These are phyloP conservation scores for Candida tropicalis DNA, from an alignment of 1,139 yeast genomes.

Conservation along the genomic window DNA sequence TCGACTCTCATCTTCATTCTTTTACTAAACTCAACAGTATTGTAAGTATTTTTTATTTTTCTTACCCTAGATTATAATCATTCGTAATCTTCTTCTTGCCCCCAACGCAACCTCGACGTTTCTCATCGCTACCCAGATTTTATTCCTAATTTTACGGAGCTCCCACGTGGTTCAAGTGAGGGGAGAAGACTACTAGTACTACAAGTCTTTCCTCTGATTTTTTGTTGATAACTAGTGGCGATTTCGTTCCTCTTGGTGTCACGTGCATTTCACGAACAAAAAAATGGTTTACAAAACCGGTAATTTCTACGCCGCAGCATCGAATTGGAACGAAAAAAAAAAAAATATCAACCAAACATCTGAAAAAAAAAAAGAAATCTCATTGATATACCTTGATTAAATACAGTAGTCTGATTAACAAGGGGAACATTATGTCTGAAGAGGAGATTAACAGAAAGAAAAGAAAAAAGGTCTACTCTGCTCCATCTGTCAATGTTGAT, in stretches of 20 bases:
- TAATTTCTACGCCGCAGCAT: slow-evolving; percentile 3
- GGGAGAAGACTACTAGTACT: background rate
- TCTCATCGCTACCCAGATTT: background rate
- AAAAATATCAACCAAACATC: background rate
- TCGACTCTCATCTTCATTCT: background rate
- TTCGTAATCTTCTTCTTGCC: background rate
- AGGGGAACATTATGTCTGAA: slow-evolving; percentile 2
- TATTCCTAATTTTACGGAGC: no score
- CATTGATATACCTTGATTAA: no score
- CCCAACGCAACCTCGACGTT: background rate
- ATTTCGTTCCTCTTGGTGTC: no score
- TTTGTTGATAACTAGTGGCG: no score
- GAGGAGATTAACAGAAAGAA: slow-evolving; percentile 6
- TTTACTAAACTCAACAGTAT: background rate
- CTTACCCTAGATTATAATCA: no score
- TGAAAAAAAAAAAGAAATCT: slow-evolving; percentile 9
- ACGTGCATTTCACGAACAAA: background rate
- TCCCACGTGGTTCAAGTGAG: background rate
- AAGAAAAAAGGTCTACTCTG: slow-evolving; percentile 12
- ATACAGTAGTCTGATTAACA: no score
- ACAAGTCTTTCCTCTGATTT: no score
- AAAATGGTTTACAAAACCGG: background rate
- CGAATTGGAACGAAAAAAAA: background rate
- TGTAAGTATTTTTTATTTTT: no score
- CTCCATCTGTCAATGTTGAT: slow-evolving; percentile 19